These are phyloP conservation scores for Trichoderma lentiforme DNA, from an alignment of 2,329 filamentous ascomycete genomes.

Conservation along the genomic window DNA sequence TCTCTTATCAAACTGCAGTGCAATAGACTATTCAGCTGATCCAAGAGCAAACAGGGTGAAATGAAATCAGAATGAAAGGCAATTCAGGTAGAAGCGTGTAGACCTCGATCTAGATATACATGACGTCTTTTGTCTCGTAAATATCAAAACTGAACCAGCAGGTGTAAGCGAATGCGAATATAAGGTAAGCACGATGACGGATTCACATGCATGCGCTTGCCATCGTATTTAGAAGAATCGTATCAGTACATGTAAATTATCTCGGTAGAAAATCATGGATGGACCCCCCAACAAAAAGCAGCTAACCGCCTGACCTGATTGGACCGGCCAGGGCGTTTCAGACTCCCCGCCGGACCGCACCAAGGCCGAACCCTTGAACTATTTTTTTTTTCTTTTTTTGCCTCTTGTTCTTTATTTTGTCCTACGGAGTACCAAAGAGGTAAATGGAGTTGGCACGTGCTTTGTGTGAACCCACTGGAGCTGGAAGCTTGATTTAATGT, in stretches of 20 bases:
- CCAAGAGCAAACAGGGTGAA: too few species aligned
- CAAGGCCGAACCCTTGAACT: not conserved
- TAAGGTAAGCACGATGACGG: not conserved
- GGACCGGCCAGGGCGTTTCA: conserved; percentile 7
- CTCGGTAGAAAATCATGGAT: not conserved
- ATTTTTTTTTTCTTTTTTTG: not conserved
- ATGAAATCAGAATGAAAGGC: too few species aligned
- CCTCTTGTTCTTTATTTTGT: not conserved
- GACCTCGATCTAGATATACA: too few species aligned
- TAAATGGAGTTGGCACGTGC: not conserved
- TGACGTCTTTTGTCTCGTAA: not conserved
- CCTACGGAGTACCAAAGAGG: too few species aligned
- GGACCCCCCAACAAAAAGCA: conserved; percentile 4
- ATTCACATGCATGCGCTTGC: not conserved
- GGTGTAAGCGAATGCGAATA: not conserved
- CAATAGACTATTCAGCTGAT: not conserved
- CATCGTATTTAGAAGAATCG: not conserved
- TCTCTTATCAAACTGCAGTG: not conserved
- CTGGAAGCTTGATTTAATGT: not conserved
- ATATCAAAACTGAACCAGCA: not conserved
- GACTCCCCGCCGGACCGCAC: not conserved
- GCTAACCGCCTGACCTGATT: not conserved
- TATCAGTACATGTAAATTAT: too few species aligned
- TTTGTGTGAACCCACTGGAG: not conserved
- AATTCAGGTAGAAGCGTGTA: too few species aligned